These are phyloP conservation scores for Neophaeococcomyces aloes DNA, from an alignment of 2,329 filamentous ascomycete genomes.

Conservation along the genomic window DNA sequence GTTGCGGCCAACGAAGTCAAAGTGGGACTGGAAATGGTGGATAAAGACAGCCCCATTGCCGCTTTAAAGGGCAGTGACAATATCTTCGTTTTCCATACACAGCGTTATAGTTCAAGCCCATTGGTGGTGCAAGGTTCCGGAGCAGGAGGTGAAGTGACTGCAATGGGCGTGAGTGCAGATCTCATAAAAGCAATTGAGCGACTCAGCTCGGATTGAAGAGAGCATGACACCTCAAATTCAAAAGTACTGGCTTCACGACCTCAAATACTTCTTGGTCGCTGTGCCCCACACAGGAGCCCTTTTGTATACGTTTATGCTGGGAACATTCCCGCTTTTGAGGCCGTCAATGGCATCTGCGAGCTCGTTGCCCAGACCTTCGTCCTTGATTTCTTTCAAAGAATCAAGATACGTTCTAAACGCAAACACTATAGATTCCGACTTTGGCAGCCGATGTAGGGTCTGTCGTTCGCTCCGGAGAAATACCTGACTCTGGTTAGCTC, in stretches of 20 bases:
- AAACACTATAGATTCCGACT: slow-evolving; percentile 47
- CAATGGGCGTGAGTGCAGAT: slow-evolving; percentile 94
- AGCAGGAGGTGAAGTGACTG: slow-evolving; percentile 88
- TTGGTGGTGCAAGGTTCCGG: slow-evolving; percentile 91
- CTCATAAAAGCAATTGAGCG: slow-evolving; percentile 76
- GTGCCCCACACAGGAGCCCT: slow-evolving; percentile 46
- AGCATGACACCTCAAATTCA: background rate
- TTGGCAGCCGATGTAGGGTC: slow-evolving; percentile 49
- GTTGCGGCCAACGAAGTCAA: slow-evolving; percentile 70
- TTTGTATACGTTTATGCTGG: slow-evolving; percentile 51
- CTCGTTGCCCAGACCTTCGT: slow-evolving; percentile 44
- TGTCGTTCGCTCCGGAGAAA: slow-evolving; percentile 49
- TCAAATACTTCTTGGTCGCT: slow-evolving; percentile 43
- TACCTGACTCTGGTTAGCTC: slow-evolving; percentile 25
- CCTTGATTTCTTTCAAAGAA: slow-evolving; percentile 43
- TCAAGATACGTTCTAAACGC: slow-evolving; percentile 55
- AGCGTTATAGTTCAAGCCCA: slow-evolving; percentile 82
- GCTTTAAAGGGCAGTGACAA: slow-evolving; percentile 95
- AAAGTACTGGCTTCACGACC: slow-evolving; percentile 12
- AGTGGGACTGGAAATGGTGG: slow-evolving; percentile 84
- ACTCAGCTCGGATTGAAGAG: slow-evolving; percentile 36
- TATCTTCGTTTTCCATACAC: slow-evolving; percentile 97
- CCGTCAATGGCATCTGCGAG: slow-evolving; percentile 51
- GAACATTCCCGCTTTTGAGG: slow-evolving; percentile 45
- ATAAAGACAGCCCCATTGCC: slow-evolving; percentile 81